Conservation (phyloP, 2,329 filamentous ascomycete genomes). For the Seiridium unicorne region DNA sequence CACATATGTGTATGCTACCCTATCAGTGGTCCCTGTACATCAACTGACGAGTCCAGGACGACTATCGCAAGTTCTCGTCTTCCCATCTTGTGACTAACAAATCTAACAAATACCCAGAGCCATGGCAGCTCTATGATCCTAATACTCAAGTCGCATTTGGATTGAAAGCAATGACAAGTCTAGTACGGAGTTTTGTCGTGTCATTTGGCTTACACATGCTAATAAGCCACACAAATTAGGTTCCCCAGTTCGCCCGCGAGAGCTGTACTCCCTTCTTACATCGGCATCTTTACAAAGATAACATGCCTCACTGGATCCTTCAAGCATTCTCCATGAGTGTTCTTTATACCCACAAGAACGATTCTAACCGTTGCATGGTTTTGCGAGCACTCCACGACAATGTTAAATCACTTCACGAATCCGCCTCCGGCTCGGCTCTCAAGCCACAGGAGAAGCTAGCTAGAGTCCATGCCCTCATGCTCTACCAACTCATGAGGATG, state of each 20-base stretch:
- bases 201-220: not conserved
- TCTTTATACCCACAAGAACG: constrained; percentile 35
- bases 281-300: constrained; percentile 36
- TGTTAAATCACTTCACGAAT: constrained; percentile 32
- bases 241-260: constrained; percentile 29
- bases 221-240: not conserved
- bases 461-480: constrained; percentile 39
- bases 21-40: not conserved
- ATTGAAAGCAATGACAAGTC: constrained; percentile 26
- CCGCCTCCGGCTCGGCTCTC: constrained; percentile 22
- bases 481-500: constrained; percentile 40
- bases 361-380: constrained; percentile 36
- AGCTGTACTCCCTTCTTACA: constrained; percentile 41
- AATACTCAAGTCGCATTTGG: constrained; percentile 35
- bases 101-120: constrained; percentile 5
- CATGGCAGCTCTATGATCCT: constrained; percentile 34
- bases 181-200: not conserved
- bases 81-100: not conserved
- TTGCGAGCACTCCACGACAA: constrained; percentile 37
- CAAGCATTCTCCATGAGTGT: constrained; percentile 37
- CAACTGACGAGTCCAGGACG: constrained; percentile 11
- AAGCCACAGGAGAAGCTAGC: constrained; percentile 38
- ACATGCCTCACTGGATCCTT: constrained; percentile 37
- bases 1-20: constrained; percentile 19
- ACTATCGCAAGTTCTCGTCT: constrained; percentile 6